Percentiles rank a stretch among this genome's conserved stretches.
These are phyloP conservation scores for Saccharomycopsis selenospora DNA, from an alignment of 805 yeast species.

Conservation along the genomic window DNA sequence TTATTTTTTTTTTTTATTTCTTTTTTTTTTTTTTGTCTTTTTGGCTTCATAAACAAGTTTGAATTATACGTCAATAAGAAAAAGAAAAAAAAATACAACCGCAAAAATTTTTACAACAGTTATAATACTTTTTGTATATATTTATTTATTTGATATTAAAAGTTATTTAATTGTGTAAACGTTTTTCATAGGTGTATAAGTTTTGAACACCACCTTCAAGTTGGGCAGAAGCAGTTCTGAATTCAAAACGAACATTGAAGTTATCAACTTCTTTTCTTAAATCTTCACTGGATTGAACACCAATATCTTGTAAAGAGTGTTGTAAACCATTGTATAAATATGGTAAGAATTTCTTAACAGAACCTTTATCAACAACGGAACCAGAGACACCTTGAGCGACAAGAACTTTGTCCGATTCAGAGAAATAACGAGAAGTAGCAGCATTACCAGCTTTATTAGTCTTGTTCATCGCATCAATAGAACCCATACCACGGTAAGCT, in stretches of 20 bases:
- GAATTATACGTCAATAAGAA: too few species aligned
- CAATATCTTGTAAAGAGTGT: constrained; percentile 98
- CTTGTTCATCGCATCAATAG: constrained; percentile 95
- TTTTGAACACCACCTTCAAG: constrained; percentile 98
- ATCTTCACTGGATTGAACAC: constrained; percentile 58
- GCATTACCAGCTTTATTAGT: constrained; percentile 89
- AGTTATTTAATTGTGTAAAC: constrained; percentile 87
- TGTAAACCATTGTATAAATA: constrained; percentile 92
- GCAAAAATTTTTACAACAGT: too few species aligned
- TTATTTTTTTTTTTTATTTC: too few species aligned
- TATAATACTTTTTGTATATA: too few species aligned
- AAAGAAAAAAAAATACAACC: too few species aligned
- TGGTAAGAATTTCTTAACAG: constrained; percentile 87
- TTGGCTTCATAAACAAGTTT: too few species aligned
- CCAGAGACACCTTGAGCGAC: constrained; percentile 99
- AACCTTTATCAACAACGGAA: constrained; percentile 93
- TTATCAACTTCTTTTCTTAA: constrained; percentile 56
- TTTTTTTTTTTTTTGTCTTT: too few species aligned
- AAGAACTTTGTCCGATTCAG: constrained; percentile 89
- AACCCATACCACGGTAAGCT: constrained; percentile 99
- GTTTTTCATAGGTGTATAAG: constrained; percentile 94
- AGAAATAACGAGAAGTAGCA: constrained; percentile 95
- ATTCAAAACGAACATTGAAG: constrained; percentile 85
- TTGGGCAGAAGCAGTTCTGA: constrained; percentile 98
- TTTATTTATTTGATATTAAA: too few species aligned